Evolutionary conservation across 2,329 filamentous ascomycete genomes (phyloP).

Genomic region (Chaetothyriales sp.): DNA sequence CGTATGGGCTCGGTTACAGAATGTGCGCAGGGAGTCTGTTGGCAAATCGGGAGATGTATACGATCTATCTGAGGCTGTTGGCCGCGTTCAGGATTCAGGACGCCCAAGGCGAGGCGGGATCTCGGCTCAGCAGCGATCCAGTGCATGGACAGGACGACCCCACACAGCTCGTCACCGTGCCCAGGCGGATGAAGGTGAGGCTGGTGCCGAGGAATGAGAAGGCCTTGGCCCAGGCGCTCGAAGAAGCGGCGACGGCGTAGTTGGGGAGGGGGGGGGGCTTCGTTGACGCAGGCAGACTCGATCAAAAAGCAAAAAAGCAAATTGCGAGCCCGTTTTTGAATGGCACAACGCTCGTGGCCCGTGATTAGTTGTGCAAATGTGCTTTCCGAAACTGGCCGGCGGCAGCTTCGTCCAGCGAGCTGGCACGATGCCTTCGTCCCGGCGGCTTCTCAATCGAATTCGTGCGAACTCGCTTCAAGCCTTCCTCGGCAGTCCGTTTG

Average conservation of each 20-base stretch:
- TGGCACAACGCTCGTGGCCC: neutral
- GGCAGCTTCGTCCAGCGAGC: constrained; percentile 1
- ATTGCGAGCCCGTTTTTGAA: neutral
- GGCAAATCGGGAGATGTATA: constrained; percentile 52
- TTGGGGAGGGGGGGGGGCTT: neutral
- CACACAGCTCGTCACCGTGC: constrained; percentile 49
- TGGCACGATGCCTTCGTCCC: neutral
- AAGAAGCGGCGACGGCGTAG: constrained; percentile 7
- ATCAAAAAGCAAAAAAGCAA: neutral
- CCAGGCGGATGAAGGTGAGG: constrained; percentile 42
- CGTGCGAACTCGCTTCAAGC: constrained; percentile 13
- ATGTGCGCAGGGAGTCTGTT: constrained; percentile 54
- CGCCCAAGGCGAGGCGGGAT: constrained; percentile 37
- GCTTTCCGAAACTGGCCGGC: neutral
- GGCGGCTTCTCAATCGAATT: constrained; percentile 12
- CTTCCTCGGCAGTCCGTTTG: constrained; percentile 49
- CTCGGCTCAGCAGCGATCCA: constrained; percentile 34
- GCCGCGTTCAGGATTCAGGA: constrained; percentile 48
- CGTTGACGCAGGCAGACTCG: no score
- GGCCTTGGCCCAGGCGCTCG: constrained; percentile 32
- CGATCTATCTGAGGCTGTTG: constrained; percentile 49
- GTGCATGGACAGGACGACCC: constrained; percentile 47
- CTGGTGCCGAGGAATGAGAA: constrained; percentile 43
- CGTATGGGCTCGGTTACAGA: constrained; percentile 52
- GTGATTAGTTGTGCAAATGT: neutral